phyloP scores from a whole-genome alignment of 1,139 yeast genomes.

The Fermentozyma sake region DNA sequence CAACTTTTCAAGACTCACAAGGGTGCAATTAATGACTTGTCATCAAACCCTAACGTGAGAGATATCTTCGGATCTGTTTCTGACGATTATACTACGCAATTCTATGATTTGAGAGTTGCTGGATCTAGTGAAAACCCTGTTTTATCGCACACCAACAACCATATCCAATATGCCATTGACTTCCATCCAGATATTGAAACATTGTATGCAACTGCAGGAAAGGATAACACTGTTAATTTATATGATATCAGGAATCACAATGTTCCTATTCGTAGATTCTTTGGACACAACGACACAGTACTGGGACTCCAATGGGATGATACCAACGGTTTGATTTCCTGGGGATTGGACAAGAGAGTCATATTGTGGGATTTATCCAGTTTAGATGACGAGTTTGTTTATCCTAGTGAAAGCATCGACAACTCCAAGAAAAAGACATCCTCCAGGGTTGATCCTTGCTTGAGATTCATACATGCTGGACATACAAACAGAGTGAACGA shows the following conservation, averaged over 20 bases:
- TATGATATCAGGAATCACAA: slow-evolving; percentile 49
- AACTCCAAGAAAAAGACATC: slow-evolving; percentile 21
- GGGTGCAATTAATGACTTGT: slow-evolving; percentile 52
- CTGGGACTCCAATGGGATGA: slow-evolving; percentile 38
- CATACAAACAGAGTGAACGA: slow-evolving; percentile 52
- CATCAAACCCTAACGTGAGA: slow-evolving; percentile 46
- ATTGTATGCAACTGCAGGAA: slow-evolving; percentile 50
- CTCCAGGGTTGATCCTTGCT: slow-evolving; percentile 54
- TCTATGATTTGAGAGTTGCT: slow-evolving; percentile 58
- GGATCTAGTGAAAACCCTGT: slow-evolving; percentile 37
- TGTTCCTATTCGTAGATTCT: slow-evolving; percentile 44
- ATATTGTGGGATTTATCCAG: slow-evolving; percentile 47
- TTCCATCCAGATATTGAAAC: slow-evolving; percentile 44
- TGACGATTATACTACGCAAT: slow-evolving; percentile 63
- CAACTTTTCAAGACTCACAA: slow-evolving; percentile 42
- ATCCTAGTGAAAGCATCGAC: slow-evolving; percentile 26
- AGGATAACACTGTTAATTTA: slow-evolving; percentile 45
- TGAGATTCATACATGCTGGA: slow-evolving; percentile 56
- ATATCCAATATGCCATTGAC: slow-evolving; percentile 45
- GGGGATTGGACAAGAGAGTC: slow-evolving; percentile 49
- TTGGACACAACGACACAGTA: slow-evolving; percentile 46
- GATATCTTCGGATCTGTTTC: slow-evolving; percentile 65
- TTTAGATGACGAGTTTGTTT: slow-evolving; percentile 41
- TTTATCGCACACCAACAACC: slow-evolving; percentile 39
- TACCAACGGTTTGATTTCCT: slow-evolving; percentile 31